Base-by-base conservation (phyloP, 371 early-diverging fungal species). In the Rhizopus delemar region DNA sequence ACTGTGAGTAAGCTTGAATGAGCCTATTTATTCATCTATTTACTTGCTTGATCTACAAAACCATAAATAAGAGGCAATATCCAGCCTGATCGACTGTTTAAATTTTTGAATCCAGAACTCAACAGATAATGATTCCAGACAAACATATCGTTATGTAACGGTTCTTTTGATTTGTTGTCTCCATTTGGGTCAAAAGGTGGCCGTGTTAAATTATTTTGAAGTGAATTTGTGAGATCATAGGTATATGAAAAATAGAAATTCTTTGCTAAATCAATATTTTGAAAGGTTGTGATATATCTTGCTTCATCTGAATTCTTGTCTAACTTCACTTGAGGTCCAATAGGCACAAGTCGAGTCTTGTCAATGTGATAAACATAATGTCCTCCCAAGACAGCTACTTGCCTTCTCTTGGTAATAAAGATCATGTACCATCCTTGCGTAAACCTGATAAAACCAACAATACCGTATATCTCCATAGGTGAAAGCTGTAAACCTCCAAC, bases 301-400 rank as follows among this genome's bases (percentile, higher is more conserved):
- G 86, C 85, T 70, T 96, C 97, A 41, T 89, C 90, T 12, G 89
- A 82, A 56, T 89, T 87, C 60, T 87, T 82, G 58, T 94, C 93
- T 4, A 87, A 66, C 46, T 88, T 90, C 9, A 76, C 79, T 11
- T 83, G 81, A 15, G 70, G 78, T 4, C 84, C 86, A 52, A 94
- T 82, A 46, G 88, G 86, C 4, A 96, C 70, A 9, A 95, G 75
- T 13, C 86, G 68, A 0, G 95, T 96, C 32, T 92, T 94, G 55
- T 97, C 97, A 45, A 97, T 92, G 57, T 97, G 96, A 68, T 95
- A 95, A 8, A 98, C 80, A 63, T 92, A 91, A 66, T 96, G 96
- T 0, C 97, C 96, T n/a, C 97, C 97, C 8, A 97, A 74, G 34
- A 95, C 60, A 0, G 97, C 97, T 1, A 96, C 96, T n/a, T 91